Evolutionary conservation across 1,284 basidiomycete genomes (phyloP).

Genomic region (Retiboletus fuscus): DNA sequence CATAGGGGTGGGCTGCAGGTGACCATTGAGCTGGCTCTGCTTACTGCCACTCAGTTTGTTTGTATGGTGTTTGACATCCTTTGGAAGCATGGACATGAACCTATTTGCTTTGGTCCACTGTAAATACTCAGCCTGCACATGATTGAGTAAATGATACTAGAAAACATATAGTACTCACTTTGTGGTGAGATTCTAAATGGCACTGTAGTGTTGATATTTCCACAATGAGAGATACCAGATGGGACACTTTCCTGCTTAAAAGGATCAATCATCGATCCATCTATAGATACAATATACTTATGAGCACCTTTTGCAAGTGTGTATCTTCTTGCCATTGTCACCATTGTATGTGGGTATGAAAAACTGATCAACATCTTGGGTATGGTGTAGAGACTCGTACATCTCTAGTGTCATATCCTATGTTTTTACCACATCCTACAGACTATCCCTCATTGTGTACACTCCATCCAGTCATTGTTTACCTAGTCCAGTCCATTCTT

Average conservation of each 20-base stretch:
- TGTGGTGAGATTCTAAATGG: background rate
- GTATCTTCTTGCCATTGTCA: background rate
- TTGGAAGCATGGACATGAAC: background rate
- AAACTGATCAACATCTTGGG: background rate
- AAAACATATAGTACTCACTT: background rate
- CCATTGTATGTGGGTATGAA: background rate
- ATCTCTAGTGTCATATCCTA: too few relatives aligned
- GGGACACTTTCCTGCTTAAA: background rate
- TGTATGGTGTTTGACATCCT: background rate
- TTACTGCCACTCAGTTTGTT: background rate
- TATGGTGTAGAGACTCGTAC: too few relatives aligned
- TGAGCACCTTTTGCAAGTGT: background rate
- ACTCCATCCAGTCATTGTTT: too few relatives aligned
- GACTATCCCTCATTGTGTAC: too few relatives aligned
- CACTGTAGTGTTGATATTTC: background rate
- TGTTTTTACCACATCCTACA: too few relatives aligned
- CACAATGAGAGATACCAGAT: background rate
- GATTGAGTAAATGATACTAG: background rate
- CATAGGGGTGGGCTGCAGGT: background rate
- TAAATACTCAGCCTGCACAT: constrained; percentile 1
- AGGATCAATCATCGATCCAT: background rate
- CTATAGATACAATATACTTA: background rate
- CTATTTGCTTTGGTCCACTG: background rate
- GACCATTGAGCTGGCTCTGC: background rate
- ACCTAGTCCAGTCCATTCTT: too few relatives aligned